Evolutionary conservation across 495 filamentous ascomycete genomes (phyloP).

Genomic region (Amniculicola lignicola): DNA sequence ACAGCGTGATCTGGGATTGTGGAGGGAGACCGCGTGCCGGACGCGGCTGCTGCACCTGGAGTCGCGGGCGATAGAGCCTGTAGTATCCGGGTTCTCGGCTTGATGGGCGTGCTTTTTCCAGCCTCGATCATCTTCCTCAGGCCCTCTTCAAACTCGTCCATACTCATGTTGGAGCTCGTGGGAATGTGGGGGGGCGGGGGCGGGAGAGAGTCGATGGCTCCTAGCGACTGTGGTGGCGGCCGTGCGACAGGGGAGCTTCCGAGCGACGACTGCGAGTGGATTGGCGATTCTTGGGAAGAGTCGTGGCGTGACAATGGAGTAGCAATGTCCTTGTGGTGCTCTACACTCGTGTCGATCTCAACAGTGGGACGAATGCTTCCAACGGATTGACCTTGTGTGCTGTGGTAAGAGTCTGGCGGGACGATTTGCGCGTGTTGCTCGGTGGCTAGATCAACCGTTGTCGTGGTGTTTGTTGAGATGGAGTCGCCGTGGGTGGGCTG

Average conservation of each 20-base stretch:
- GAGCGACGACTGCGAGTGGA: neutral
- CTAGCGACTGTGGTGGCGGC: conserved; percentile 7
- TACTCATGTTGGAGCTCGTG: neutral
- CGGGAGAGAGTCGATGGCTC: neutral
- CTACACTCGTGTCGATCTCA: neutral
- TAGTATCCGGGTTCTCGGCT: neutral
- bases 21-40: conserved; percentile 19
- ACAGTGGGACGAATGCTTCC: conserved; percentile 4
- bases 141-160: neutral
- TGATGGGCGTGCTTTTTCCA: neutral
- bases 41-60: neutral
- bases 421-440: conserved; percentile 20
- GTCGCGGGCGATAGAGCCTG: neutral
- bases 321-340: neutral
- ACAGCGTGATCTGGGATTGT: conserved; percentile 24
- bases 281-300: conserved; percentile 14
- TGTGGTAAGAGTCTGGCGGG: neutral
- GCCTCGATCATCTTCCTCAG: neutral
- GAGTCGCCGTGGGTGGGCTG: no score
- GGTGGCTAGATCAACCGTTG: neutral
- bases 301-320: neutral
- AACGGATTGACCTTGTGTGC: neutral
- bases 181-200: neutral
- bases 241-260: neutral
- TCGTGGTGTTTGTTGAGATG: neutral